Base-by-base conservation (phyloP, 2,329 filamentous ascomycete species). In the Neofusicoccum ribis region DNA sequence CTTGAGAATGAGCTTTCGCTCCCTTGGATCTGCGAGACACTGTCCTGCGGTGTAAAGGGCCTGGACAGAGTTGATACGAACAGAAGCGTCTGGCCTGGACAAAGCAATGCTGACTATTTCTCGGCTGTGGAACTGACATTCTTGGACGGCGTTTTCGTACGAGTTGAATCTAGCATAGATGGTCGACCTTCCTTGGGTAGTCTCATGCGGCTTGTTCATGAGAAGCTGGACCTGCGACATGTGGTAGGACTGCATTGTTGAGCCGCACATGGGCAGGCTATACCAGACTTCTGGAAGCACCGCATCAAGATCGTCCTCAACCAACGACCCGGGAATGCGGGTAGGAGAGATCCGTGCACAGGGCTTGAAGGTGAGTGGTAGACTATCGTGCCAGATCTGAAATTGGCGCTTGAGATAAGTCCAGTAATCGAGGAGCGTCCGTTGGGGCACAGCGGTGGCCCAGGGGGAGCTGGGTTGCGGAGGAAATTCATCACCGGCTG, bases 181-280 rank as follows among this genome's bases (percentile, higher is more conserved):
- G 3, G 83, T 85, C 20, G 81, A 82, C 20, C 81, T 79, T 17
- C 80, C 79, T 65, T 81, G 81, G 1, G 85, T 83, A 0, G 82
- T 84, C 65, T 88, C 83, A 15, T 83, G 80, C 0, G 85, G 85
- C 65, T 85, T 83, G 69, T 89, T 88, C 68, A 88, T 81, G 12
- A 88, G 80, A 0, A 90, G 73, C 4, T 88, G 81, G 11, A 89
- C 86, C 49, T 85, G 82, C 0, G 85, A 86, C 78, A 89, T 89
- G 70, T 89, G 85, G 68, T 88, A 89, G 66, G 83, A 83, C 70
- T 89, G 86, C 82, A 89, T 89, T 1, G 86, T 86, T 2, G 87
- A 86, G 0, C 85, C 86, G 74, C 87, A 90, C 81, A 89, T 84
- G 0, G 87, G 82, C 0, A 86, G 79, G 61, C 83, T 83, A 72